Evolutionary conservation across 2,329 filamentous ascomycete species (phyloP), one percentile per base, ranked within the genome.

Genomic region (Talaromyces sp.): DNA sequence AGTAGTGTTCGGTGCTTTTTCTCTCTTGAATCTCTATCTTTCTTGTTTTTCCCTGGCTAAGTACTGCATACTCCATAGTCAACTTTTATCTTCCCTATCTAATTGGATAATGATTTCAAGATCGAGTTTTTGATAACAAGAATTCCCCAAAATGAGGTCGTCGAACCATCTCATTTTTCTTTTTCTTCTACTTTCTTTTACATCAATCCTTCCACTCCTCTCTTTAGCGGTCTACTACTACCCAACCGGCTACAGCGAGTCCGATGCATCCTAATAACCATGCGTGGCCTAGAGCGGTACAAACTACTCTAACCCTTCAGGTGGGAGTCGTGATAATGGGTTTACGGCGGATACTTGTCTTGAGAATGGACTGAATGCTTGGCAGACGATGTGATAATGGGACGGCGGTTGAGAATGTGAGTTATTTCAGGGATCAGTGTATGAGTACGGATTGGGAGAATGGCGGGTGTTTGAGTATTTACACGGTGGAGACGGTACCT

Each of bases 401-500:
- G 3, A 49, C 40, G 31, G 51, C 58, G 3, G 15, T 49, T 17
- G 43, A 49, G 6, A 51, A 10, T 36, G 27, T 51, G n/a, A 10
- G 22, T 15, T 62, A 62, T 43, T 53, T 38, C 31, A 47, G 47
- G 45, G 60, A 43, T 29, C 36, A 53, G 29, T 53, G 45, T 31
- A 61, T 45, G 4, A 61, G 45, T 40, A 11, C 59, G 4, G 25
- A 61, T 22, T 53, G 59, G 59, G 49, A 31, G 40, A 27, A 25
- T 17, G 59, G 45, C 5, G 47, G 59, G 6, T 61, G 59, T n/a
- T 29, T 61, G 45, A 19, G 53, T 61, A 45, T 61, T 5, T 61
- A 45, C 53, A 61, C 59, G 6, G 45, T 36, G 31, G 13, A 53
- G n/a, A 61, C 45, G 59, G 59, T n/a, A n/a, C n/a, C n/a, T n/a